These are phyloP conservation scores for Rhazya stricta DNA, from an alignment of 257 asterid species.

Conservation along the genomic window DNA sequence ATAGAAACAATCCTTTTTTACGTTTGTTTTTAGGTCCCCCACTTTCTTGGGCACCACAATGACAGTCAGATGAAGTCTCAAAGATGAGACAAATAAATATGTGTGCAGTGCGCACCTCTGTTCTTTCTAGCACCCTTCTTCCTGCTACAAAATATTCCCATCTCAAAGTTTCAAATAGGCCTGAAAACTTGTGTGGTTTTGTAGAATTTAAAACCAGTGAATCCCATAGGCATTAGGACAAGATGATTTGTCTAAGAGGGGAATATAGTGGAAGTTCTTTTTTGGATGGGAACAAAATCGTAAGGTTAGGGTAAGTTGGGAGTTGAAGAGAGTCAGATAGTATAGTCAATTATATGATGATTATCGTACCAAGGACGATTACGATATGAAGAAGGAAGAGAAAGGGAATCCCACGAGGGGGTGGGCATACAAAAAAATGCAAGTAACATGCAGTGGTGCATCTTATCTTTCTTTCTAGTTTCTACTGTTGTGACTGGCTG, in stretches of 20 bases:
- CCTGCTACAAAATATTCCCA: conserved; percentile 14
- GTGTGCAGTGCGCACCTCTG: conserved; percentile 28
- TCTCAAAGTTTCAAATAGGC: conserved; percentile 15
- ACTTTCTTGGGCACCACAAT: conserved; percentile 36
- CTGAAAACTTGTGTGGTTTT: neutral
- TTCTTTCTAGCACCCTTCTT: conserved; percentile 11
- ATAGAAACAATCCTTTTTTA: conserved; percentile 21
- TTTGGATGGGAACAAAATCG: conserved; percentile 9
- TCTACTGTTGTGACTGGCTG: conserved; percentile 12
- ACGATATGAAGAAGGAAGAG: conserved; percentile 9
- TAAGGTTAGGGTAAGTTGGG: conserved; percentile 29
- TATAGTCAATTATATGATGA: conserved; percentile 29
- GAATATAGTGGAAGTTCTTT: neutral
- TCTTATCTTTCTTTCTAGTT: conserved; percentile 14
- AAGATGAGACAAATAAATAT: conserved; percentile 53
- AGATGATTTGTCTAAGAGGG: neutral
- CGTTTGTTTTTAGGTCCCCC: conserved; percentile 46
- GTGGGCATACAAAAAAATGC: neutral
- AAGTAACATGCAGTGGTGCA: conserved; percentile 60
- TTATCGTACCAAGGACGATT: conserved; percentile 37
- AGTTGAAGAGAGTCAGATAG: conserved; percentile 13
- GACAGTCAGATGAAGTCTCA: conserved; percentile 34
- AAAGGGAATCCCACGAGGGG: conserved; percentile 42
- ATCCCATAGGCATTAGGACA: neutral
- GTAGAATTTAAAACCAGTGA: too few species aligned